A percentile compares a stretch with the other conserved stretches of the same genome.
phyloP scores from a whole-genome alignment of 2,329 filamentous ascomycete genomes.

The Aspergillus brasiliensis region DNA sequence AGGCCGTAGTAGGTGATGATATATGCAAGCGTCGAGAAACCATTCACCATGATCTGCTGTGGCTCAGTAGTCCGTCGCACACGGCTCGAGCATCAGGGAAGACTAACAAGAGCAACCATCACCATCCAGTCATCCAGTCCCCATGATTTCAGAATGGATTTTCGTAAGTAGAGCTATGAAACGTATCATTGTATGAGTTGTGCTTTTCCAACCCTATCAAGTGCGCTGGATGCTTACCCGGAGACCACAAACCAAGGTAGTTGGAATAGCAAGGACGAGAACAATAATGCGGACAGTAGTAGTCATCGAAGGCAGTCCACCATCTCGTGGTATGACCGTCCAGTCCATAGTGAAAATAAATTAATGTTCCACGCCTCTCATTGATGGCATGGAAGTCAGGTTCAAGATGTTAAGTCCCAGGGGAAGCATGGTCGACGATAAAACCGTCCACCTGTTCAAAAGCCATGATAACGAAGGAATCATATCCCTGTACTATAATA shows the following conservation, averaged over 20 bases:
- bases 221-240: neutral
- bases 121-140: constrained; percentile 7
- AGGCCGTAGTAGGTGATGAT: constrained; percentile 19
- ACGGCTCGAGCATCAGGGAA: neutral
- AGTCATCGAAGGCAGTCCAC: constrained; percentile 1
- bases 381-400: neutral
- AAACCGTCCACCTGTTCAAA: neutral
- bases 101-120: constrained; percentile 2
- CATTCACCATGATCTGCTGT: neutral
- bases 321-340: neutral
- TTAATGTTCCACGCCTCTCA: neutral
- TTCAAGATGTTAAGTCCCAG: neutral
- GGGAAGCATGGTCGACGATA: neutral
- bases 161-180: neutral
- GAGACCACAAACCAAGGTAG: constrained; percentile 5
- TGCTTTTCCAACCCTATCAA: no score
- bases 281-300: constrained; percentile 2
- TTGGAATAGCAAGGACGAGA: constrained; percentile 4
- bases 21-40: constrained; percentile 7
- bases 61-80: neutral
- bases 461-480: neutral
- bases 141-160: neutral
- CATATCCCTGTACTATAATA: neutral
- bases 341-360: neutral
- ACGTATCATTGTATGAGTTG: no score